Evolutionary conservation across 2,329 filamentous ascomycete species (phyloP), one percentile per base, ranked within the genome.

Genomic region (Xenoacremonium recifei): DNA sequence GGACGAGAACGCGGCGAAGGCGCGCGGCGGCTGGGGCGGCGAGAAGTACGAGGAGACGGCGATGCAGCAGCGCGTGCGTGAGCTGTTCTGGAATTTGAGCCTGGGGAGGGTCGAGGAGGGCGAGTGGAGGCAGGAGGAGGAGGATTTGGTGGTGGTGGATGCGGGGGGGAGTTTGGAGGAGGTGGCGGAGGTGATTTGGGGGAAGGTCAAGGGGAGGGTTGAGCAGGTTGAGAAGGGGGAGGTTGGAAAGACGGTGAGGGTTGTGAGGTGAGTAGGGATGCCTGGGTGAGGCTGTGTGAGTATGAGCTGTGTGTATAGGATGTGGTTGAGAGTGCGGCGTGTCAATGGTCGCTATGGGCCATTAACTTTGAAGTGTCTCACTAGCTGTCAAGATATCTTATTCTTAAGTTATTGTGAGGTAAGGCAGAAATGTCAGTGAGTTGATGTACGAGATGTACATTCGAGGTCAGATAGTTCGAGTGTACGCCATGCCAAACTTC

Each of bases 31-130:
- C 0, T 99, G 85, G 72, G 93, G 93, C 2, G 79, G 76, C 15
- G 93, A 99, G 72, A 76, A 88, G 49, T 99, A 97, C 60, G 93
- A 99, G 70, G 85, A 82, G 61, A 79, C 77, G 45, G 82, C 84
- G 58, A 87, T 96, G 80, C 93, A 99, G 69, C 72, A 76, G 46
- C 77, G 82, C 9, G 93, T 97, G 12, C 72, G 88, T 16, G 77
- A 83, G 48, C 63, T 95, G 37, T 96, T 95, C 63, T 76, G 74
- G 68, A 73, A 69, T 0, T 55, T 84, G 45, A 71, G 69, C 48
- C 66, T 70, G 66, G 73, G 73, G 2, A 53, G 53, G 4, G 31
- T 57, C 9, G 57, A 53, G 15, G 55, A 50, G 9, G 51, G 42
- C 20, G 51, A 51, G 50, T 75, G 75, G 49, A 61, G 58, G 42